Base-by-base conservation (phyloP, 208 protist species). In the Trypanosoma grayi region DNA sequence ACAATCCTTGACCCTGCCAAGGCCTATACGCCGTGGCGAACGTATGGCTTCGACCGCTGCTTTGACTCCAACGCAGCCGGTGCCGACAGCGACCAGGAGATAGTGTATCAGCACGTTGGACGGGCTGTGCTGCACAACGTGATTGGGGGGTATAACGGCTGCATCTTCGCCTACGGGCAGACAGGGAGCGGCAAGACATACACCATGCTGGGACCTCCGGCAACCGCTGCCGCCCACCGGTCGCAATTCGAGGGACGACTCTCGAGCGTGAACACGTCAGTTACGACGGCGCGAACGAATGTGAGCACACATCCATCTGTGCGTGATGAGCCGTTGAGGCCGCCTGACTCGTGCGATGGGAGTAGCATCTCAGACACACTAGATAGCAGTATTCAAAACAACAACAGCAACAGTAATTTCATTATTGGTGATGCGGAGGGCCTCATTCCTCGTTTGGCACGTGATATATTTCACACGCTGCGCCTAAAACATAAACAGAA, bases 381-480 rank as follows among this genome's bases (percentile, higher is more conserved):
- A 13, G 50, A 52, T 4, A n/a, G 8, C 30, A 34, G 18, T n/a
- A 6, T 16, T 2, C 11, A 2, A 18, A 34, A 14, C 39, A 34
- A n/a, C n/a, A n/a, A n/a, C n/a, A n/a, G n/a, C n/a, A n/a, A n/a
- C n/a, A n/a, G n/a, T n/a, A n/a, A n/a, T n/a, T n/a, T n/a, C n/a
- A n/a, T n/a, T n/a, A 37, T 37, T 22, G 36, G 45, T 60, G 14
- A 39, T 22, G 16, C 53, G 7, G 52, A 91, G 53, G 88, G 85
- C 28, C 87, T 95, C 62, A 92, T 95, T 61, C 88, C 85, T 8
- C 85, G 85, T 66, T 60, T 87, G 44, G 72, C 52, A 51, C 27
- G 52, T 22, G 85, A 95, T 28, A 71, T 95, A 13, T 95, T 95
- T 60, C 51, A 69, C 0, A 52, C 54, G 0, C 69, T 90, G 20